Evolutionary conservation across 1,139 yeast species (phyloP).

Genomic region (Geotrichum aggregatum): DNA sequence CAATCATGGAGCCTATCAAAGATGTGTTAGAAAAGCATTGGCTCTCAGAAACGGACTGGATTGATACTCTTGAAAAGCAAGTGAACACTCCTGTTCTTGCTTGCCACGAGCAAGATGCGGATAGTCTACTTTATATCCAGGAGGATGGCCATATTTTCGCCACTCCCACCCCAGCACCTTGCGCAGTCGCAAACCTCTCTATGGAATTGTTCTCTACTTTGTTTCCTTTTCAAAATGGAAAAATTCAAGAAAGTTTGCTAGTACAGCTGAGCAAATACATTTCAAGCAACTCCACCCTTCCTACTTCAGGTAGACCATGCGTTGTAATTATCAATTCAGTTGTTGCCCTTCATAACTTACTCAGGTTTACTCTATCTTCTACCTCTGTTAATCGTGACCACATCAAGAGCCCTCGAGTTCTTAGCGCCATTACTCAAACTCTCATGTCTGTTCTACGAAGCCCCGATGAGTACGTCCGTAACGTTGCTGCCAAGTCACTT

Average conservation of each 20-base stretch:
- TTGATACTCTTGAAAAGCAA: slow-evolving; percentile 26
- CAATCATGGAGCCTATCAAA: slow-evolving; percentile 18
- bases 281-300: slow-evolving; percentile 5
- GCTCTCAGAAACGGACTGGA: slow-evolving; percentile 31
- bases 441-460: slow-evolving; percentile 47
- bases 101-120: slow-evolving; percentile 33
- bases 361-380: slow-evolving; percentile 34
- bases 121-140: slow-evolving; percentile 21
- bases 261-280: slow-evolving; percentile 69
- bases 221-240: slow-evolving; percentile 69
- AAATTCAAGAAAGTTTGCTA: slow-evolving; percentile 78
- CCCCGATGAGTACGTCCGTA: slow-evolving; percentile 37
- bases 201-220: slow-evolving; percentile 69
- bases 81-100: slow-evolving; percentile 28
- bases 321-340: slow-evolving; percentile 62
- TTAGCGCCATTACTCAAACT: slow-evolving; percentile 54
- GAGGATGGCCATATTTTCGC: slow-evolving; percentile 14
- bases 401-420: slow-evolving; percentile 35
- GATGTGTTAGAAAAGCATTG: slow-evolving; percentile 31
- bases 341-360: slow-evolving; percentile 58
- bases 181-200: slow-evolving; percentile 66
- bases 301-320: slow-evolving; percentile 13
- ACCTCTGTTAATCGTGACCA: slow-evolving; percentile 21
- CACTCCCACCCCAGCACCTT: slow-evolving; percentile 31
- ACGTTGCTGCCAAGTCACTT: slow-evolving; percentile 60